Evolutionary conservation across 2,329 filamentous ascomycete species (phyloP).

Genomic region (Talaromyces marneffei): DNA sequence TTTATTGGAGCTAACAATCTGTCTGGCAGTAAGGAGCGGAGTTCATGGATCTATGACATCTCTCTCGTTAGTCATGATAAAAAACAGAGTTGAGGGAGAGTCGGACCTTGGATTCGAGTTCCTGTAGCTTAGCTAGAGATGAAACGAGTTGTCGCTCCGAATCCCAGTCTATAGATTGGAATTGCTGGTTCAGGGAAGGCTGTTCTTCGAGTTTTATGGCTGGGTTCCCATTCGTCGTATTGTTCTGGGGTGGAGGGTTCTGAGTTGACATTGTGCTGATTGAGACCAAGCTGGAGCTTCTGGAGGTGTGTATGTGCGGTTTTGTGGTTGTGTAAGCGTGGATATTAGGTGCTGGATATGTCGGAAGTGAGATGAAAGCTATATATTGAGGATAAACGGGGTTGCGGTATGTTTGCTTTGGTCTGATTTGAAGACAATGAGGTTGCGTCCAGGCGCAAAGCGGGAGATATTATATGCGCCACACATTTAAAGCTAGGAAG

Average conservation of each 20-base stretch:
- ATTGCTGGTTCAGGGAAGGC: neutral
- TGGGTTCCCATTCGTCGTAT: neutral
- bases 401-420: neutral
- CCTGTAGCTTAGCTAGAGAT: constrained; percentile 37
- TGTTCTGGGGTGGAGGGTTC: neutral
- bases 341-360: too few species aligned
- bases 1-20: constrained; percentile 36
- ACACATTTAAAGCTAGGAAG: neutral
- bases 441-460: neutral
- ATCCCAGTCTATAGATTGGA: constrained; percentile 16
- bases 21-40: constrained; percentile 38
- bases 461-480: neutral
- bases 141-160: constrained; percentile 36
- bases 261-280: neutral
- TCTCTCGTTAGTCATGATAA: neutral
- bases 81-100: neutral
- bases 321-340: neutral
- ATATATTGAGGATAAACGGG: neutral
- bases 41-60: constrained; percentile 34
- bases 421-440: neutral
- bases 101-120: constrained; percentile 28
- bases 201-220: neutral
- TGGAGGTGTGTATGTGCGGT: neutral
- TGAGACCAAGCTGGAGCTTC: neutral
- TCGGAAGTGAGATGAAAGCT: neutral